Conservation (phyloP, 2,329 filamentous ascomycete genomes). For the Meredithiella fracta region DNA sequence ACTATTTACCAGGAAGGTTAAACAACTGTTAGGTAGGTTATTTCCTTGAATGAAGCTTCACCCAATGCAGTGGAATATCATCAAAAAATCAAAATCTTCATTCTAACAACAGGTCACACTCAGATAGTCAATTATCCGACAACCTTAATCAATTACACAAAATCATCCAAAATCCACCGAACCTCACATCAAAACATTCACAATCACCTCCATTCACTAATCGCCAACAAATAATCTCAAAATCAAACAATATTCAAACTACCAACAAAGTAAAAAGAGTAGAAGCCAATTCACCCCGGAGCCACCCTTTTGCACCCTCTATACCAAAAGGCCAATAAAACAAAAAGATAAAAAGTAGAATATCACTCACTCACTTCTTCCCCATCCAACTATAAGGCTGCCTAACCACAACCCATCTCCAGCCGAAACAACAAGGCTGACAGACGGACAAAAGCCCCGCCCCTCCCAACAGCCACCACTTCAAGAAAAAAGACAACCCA, state of each 20-base stretch:
- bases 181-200: background rate
- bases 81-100: too few species aligned
- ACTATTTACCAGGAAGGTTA: background rate
- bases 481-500: background rate
- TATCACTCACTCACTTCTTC: background rate
- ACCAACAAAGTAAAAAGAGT: background rate
- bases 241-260: background rate
- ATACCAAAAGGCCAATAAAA: slow-evolving; percentile 1
- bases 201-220: background rate
- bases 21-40: background rate
- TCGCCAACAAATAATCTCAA: background rate
- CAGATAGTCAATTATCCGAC: too few species aligned
- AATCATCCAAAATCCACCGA: background rate
- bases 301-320: background rate
- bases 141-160: too few species aligned
- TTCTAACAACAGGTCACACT: too few species aligned
- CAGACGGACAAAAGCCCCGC: too few species aligned
- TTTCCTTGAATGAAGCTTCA: too few species aligned
- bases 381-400: too few species aligned
- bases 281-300: background rate
- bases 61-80: background rate
- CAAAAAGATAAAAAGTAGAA: slow-evolving; percentile 7
- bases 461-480: background rate
- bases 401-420: too few species aligned
- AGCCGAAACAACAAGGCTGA: too few species aligned